Conservation (phyloP, 2,329 filamentous ascomycete species). For the Magnaporthiopsis poae region DNA sequence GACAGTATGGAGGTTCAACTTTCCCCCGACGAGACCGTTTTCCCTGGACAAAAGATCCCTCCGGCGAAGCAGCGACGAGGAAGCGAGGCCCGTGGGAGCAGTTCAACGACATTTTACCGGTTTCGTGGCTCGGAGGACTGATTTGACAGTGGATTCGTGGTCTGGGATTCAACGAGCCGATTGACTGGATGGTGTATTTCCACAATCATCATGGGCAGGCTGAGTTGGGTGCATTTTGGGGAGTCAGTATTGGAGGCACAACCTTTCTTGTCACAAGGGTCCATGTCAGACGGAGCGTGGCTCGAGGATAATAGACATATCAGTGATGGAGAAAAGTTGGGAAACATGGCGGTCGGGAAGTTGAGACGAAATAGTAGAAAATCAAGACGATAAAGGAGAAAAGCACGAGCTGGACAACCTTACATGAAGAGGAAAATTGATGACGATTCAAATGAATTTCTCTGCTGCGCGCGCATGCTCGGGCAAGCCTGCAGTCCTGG, state of each 20-base stretch:
- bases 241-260: too few relatives aligned
- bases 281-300: too few relatives aligned
- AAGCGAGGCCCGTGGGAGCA: neutral
- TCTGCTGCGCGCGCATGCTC: neutral
- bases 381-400: neutral
- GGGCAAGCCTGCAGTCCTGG: neutral
- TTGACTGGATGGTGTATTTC: neutral
- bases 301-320: too few relatives aligned
- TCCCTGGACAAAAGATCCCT: neutral
- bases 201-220: neutral
- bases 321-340: too few relatives aligned
- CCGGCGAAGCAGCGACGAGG: neutral
- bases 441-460: neutral
- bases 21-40: neutral
- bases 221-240: too few relatives aligned
- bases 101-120: neutral
- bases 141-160: neutral
- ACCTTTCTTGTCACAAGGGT: too few relatives aligned
- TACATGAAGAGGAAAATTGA: neutral
- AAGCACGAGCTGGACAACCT: neutral
- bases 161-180: neutral
- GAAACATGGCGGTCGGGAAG: neutral
- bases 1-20: neutral
- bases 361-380: neutral
- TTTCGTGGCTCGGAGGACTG: slow-evolving; percentile 1